Base-by-base conservation (phyloP, 805 yeast species). In the Torulaspora indica region DNA sequence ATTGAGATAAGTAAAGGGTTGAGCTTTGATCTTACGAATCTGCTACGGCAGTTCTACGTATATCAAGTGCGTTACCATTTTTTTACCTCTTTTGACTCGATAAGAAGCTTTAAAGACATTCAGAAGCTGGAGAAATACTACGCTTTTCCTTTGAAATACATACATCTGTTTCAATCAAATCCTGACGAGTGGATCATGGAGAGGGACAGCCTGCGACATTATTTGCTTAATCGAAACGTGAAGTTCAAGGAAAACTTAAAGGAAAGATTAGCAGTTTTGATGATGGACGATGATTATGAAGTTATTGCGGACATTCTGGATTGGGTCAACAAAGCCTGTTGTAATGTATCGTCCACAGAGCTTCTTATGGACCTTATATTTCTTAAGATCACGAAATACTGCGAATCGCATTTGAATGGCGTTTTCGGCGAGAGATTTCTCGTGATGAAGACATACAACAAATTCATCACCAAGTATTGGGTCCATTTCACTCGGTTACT, bases 261-360 rank as follows among this genome's bases (percentile, higher is more conserved):
- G 5, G 27, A 27, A n/a, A 42, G 47, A 10, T 29, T 62, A 20
- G 35, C 39, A 25, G 40, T 46, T n/a, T 45, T 53, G 7, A 42
- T 59, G 4, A 18, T 48, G 40, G 57, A 56, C 25, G 62, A 60
- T 39, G 65, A 64, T 32, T 54, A 57, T 36, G 63, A 57, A 33
- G 42, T 49, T 25, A 52, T 55, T 1, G 30, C 37, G 9, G 51
- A 51, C 9, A 38, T 61, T 5, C 37, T 57, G 10, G 38, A 45
- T 8, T 61, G 67, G 66, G 41, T 60, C 4, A 52, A 56, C 31
- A 45, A 48, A 9, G 53, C 61, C 5, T 45, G 42, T 15, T 42
- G 53, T 8, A 15, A 23, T 15, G 29, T 56, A 8, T 48, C 53
- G 2, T 47, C 58, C 2, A 52, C 48, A 20, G 53, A 52, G 35